Conservation (phyloP, 768 basidiomycete genomes). For the Lentinula aciculospora region DNA sequence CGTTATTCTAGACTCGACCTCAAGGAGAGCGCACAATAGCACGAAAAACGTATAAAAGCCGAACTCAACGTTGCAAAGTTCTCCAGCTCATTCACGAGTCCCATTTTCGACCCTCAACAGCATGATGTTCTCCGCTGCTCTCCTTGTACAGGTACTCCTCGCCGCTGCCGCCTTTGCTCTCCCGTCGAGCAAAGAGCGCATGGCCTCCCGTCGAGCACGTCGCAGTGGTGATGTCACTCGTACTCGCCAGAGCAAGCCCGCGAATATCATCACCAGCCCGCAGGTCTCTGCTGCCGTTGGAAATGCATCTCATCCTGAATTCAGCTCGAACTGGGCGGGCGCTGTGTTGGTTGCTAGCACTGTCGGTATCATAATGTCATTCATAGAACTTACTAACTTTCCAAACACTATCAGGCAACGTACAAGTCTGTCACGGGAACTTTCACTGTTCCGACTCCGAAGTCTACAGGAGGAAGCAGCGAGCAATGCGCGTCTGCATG, state of each 20-base stretch:
- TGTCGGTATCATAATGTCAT: background rate
- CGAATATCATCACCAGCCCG: background rate
- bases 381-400: background rate
- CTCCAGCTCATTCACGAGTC: background rate
- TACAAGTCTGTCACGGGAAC: slow-evolving; percentile 8
- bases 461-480: slow-evolving; percentile 1
- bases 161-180: background rate
- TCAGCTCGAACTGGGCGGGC: slow-evolving; percentile 4
- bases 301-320: slow-evolving; percentile 2
- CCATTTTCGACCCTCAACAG: background rate
- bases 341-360: slow-evolving; percentile 6
- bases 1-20: background rate
- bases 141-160: background rate
- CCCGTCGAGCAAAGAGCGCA: slow-evolving; percentile 1
- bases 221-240: background rate
- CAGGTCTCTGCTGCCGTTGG: background rate
- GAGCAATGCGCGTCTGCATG: slow-evolving; percentile 7
- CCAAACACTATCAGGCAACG: too few species aligned
- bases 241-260: slow-evolving; percentile 5
- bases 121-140: slow-evolving; percentile 2
- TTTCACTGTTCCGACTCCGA: slow-evolving; percentile 6
- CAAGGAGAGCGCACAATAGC: background rate
- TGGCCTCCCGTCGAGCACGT: slow-evolving; percentile 3
- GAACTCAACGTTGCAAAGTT: background rate
- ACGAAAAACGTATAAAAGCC: background rate